phyloP scores from a whole-genome alignment of 108 stramenopile genomes.

The Nannochloropsis salina region DNA sequence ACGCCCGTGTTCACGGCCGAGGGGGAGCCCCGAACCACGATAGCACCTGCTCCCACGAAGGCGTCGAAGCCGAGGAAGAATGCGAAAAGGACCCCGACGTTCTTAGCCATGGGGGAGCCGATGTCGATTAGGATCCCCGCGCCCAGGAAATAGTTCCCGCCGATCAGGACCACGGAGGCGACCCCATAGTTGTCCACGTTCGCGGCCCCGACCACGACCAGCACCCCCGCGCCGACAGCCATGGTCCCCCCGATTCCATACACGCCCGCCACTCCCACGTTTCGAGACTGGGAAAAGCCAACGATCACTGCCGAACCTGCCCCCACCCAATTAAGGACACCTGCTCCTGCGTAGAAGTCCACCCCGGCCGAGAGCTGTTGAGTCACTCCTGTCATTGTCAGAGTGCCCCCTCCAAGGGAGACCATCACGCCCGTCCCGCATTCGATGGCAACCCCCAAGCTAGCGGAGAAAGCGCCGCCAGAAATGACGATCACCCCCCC shows the following conservation, averaged over 20 bases:
- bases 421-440: conserved; percentile 15
- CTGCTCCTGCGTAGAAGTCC: background rate
- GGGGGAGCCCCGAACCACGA: background rate
- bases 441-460: background rate
- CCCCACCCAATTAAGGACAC: background rate
- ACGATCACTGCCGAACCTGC: background rate
- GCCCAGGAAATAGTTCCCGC: background rate
- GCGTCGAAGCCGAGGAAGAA: background rate
- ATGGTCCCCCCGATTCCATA: conserved; percentile 6
- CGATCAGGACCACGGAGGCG: background rate
- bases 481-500: background rate
- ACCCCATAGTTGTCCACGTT: conserved; percentile 18
- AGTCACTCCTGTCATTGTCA: background rate
- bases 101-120: background rate
- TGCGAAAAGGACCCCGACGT: background rate
- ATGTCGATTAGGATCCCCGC: background rate
- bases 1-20: conserved; percentile 5
- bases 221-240: background rate
- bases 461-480: background rate
- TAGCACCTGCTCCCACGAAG: background rate
- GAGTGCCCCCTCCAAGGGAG: background rate
- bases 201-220: conserved; percentile 1
- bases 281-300: background rate
- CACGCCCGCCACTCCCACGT: conserved; percentile 14
- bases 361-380: background rate